A percentile compares a stretch with the other conserved stretches of the same genome.
These are phyloP conservation scores for Alternaria triticina DNA, from an alignment of 2,329 filamentous ascomycete species.

Conservation along the genomic window DNA sequence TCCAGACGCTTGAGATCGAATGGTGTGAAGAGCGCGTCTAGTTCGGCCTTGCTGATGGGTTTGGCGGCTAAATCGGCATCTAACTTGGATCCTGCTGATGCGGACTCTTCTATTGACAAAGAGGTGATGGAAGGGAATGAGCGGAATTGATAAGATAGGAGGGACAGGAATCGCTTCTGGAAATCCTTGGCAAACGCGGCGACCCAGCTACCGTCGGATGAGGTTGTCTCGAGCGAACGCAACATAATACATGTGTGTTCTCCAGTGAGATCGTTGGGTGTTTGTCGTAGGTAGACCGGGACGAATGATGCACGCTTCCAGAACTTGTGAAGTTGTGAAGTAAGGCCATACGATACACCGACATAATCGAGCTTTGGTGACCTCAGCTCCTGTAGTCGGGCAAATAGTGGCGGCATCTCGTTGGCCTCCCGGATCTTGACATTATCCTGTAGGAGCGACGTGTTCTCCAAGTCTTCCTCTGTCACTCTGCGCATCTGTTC, in stretches of 20 bases:
- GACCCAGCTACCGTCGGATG: constrained; percentile 77
- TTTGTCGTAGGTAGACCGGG: constrained; percentile 93
- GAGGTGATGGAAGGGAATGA: constrained; percentile 79
- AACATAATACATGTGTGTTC: constrained; percentile 99
- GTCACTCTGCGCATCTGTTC: constrained; percentile 77
- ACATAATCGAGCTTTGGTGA: constrained; percentile 87
- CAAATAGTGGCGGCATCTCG: constrained; percentile 91
- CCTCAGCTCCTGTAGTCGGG: constrained; percentile 82
- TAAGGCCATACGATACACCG: constrained; percentile 94
- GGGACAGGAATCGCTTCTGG: constrained; percentile 87
- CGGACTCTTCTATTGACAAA: constrained; percentile 86
- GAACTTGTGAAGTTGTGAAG: constrained; percentile 86
- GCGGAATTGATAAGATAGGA: constrained; percentile 92
- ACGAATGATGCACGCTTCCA: constrained; percentile 90
- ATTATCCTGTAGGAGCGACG: constrained; percentile 81
- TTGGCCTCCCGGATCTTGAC: constrained; percentile 88
- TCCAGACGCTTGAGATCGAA: constrained; percentile 96
- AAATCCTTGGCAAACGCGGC: constrained; percentile 92
- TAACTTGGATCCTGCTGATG: constrained; percentile 72
- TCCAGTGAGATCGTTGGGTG: constrained; percentile 92
- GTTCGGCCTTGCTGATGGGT: constrained; percentile 72
- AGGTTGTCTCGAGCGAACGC: constrained; percentile 68
- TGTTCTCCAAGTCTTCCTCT: constrained; percentile 78
- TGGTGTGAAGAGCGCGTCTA: constrained; percentile 81
- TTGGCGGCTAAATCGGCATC: constrained; percentile 60